Percentiles rank a stretch among this genome's conserved stretches.
These are phyloP conservation scores for Hypomyces rosellus DNA, from an alignment of 2,329 filamentous ascomycete species.

Conservation along the genomic window DNA sequence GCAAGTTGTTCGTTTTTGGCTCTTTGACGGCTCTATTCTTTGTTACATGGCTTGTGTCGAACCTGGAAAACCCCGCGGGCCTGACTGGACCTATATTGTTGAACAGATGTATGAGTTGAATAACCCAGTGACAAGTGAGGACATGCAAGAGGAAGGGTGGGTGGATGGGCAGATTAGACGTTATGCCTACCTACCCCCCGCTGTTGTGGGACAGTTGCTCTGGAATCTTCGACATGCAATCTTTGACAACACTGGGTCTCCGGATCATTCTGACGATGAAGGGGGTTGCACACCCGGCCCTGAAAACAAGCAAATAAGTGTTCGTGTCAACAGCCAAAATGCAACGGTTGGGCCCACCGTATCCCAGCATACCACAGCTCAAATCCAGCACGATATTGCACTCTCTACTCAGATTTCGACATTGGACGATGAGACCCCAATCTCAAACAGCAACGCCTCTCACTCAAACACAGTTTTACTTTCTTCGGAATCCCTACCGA, in stretches of 20 bases:
- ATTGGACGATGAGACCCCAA: constrained; percentile 17
- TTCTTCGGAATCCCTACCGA: constrained; percentile 8
- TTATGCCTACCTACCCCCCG: constrained; percentile 50
- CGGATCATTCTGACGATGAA: too few species aligned
- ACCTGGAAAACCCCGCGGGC: constrained; percentile 36
- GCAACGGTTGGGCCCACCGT: constrained; percentile 27
- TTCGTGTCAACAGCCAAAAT: constrained; percentile 9
- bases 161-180: constrained; percentile 42
- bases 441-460: constrained; percentile 8
- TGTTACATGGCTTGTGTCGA: constrained; percentile 55
- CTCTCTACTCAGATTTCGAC: constrained; percentile 31
- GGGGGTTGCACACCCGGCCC: constrained; percentile 14
- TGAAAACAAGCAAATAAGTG: constrained; percentile 12
- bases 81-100: constrained; percentile 23
- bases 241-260: constrained; percentile 19
- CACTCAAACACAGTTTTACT: constrained; percentile 16
- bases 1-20: constrained; percentile 55
- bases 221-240: constrained; percentile 52
- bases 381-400: constrained; percentile 41
- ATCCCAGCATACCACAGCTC: constrained; percentile 47
- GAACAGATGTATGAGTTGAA: constrained; percentile 55
- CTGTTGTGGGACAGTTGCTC: constrained; percentile 50
- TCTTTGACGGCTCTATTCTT: constrained; percentile 49
- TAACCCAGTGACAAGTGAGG: constrained; percentile 46
- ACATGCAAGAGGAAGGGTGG: constrained; percentile 52